Evolutionary conservation across 192 early-diverging fungal species (phyloP), one percentile per base, ranked within the genome.

Genomic region (Entophlyctis helioformis): DNA sequence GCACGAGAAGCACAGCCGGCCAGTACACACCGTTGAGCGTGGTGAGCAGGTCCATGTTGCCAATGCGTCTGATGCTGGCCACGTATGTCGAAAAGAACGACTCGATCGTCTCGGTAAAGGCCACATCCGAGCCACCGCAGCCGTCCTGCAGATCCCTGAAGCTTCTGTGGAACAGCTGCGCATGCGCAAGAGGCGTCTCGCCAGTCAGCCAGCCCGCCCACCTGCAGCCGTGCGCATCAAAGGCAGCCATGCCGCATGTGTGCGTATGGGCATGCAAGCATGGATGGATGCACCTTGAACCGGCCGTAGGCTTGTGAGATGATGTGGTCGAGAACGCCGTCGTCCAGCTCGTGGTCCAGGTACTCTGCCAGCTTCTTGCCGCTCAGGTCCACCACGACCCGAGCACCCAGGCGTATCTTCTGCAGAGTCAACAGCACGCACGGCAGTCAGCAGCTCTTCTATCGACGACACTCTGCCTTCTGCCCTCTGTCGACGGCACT

Each of bases 211-310:
- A 44, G 18, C 6, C n/a, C 7, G 6, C n/a, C n/a, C 22, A 32
- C 11, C 24, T 4, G 37, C 6, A 12, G 32, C n/a, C n/a, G n/a
- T n/a, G n/a, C n/a, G n/a, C n/a, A n/a, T n/a, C n/a, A n/a, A n/a
- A n/a, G n/a, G n/a, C n/a, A n/a, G n/a, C n/a, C n/a, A n/a, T n/a
- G n/a, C n/a, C n/a, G n/a, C n/a, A n/a, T n/a, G n/a, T n/a, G n/a
- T n/a, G n/a, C n/a, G n/a, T n/a, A n/a, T n/a, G n/a, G n/a, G n/a
- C n/a, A n/a, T n/a, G n/a, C n/a, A n/a, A n/a, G n/a, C n/a, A n/a
- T n/a, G n/a, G n/a, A n/a, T n/a, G n/a, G n/a, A n/a, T n/a, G 21
- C 16, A 59, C 57, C 49, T 47, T 46, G 51, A 54, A 60, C 11
- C 27, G 7, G 3, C 49, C 41, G 23, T 42, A 53, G 13, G 26